Evolutionary conservation across 805 yeast genomes (phyloP).

Genomic region (Ogataea pini): DNA sequence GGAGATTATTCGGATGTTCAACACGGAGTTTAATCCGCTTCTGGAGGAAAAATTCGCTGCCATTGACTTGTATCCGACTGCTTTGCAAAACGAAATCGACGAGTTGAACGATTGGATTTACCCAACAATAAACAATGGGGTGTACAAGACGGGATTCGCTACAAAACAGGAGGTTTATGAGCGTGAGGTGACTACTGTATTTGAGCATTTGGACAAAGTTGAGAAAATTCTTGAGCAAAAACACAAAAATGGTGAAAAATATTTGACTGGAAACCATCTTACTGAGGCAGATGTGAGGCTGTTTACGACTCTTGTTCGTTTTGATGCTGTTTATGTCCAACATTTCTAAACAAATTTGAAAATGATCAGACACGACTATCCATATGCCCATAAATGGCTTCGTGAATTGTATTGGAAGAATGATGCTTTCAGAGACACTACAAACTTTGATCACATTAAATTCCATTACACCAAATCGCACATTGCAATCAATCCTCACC

Average conservation of each 20-base stretch:
- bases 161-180: conserved; percentile 82
- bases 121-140: conserved; percentile 86
- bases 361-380: conserved; percentile 77
- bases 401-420: conserved; percentile 79
- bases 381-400: conserved; percentile 77
- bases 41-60: conserved; percentile 48
- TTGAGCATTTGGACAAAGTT: conserved; percentile 66
- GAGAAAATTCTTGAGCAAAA: conserved; percentile 58
- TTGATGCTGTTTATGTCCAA: conserved; percentile 91
- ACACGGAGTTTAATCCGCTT: conserved; percentile 68
- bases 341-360: conserved; percentile 92
- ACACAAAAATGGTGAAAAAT: conserved; percentile 38
- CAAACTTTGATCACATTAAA: conserved; percentile 88
- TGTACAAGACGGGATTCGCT: conserved; percentile 90
- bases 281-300: conserved; percentile 92
- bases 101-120: conserved; percentile 81
- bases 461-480: conserved; percentile 89
- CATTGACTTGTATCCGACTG: conserved; percentile 63
- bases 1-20: conserved; percentile 83
- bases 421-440: conserved; percentile 69
- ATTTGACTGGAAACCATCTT: conserved; percentile 60
- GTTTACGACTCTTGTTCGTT: conserved; percentile 83
- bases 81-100: conserved; percentile 60
- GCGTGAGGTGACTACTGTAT: conserved; percentile 60
- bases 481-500: conserved; percentile 72